Evolutionary conservation across 352 stramenopile genomes (phyloP), one percentile per base, ranked within the genome.

Genomic region (Phytophthora vignae): DNA sequence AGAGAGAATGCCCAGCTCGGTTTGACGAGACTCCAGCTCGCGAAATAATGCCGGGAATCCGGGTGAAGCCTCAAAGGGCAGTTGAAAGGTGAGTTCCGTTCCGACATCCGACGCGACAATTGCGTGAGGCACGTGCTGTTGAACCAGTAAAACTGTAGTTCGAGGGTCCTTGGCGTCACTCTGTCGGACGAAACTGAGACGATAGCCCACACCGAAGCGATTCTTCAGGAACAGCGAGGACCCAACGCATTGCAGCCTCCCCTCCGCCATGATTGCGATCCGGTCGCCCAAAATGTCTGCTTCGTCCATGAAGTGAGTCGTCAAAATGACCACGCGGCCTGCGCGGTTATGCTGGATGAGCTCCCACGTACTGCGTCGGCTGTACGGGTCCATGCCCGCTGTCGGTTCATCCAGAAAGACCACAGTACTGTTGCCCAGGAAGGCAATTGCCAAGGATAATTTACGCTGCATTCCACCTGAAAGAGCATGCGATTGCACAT

Each of bases 301-400:
- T 73, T 99, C 96, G 67, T 99, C 86, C 88, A 95, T 94, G 55
- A 93, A 95, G 59, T 99, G 95, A 11, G 93, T 98, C 27, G 90
- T 97, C 17, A 99, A 73, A 29, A 99, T 84, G 9, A 98, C 72
- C 11, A 97, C 71, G 15, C 89, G 82, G 15, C 81, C 78, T 15
- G 70, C 29, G 4, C 84, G 77, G 64, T 85, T 84, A 61, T 74
- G 72, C n/a, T 88, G 79, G 66, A 95, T 90, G 15, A 98, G 62
- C 31, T 98, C 83, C 96, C 96, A 99, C 11, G 75, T 92, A 56
- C 74, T 90, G 2, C 85, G 82, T 15, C 87, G 84, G 55, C 84
- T 94, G 70, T 99, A 99, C 10, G 94, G 93, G 70, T 99, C 94
- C 92, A 98, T 95, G 1, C 92, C 96, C 42, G 93, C 98, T 22